Base-by-base conservation (phyloP, 257 asterid genomes). In the Nicotiana knightiana region DNA sequence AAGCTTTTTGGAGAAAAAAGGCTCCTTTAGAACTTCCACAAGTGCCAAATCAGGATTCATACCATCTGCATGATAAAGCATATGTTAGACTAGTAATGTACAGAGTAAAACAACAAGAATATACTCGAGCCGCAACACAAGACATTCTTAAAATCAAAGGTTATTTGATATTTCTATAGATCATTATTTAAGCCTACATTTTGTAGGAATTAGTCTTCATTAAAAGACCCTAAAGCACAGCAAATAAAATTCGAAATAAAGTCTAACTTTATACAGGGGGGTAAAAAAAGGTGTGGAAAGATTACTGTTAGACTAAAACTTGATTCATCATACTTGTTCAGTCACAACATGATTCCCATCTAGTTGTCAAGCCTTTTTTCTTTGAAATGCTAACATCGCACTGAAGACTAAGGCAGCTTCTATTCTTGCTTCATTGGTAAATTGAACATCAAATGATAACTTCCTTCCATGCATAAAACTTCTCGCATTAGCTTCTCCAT, bases 1-100 rank as follows among this genome's bases (percentile, higher is more conserved):
- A 82, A 96, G 88, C 91, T 96, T 96, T 88, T 87, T 91, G 65
- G 99, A 94, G 82, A 96, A 93, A 85, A 87, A 87, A 11, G 98
- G 98, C 91, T 89, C 98, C 87, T 88, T 84, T 90, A 93, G 86
- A 80, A 83, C 91, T 81, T 90, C 93, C 80, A 88, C 83, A 80
- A 77, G n/a, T 77, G 97, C 86, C 90, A 93, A 86, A 90, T 93
- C 91, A 79, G 88, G 86, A 88, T 64, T 90, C 83, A 17, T 82
- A 61, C 88, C 93, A 88, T 91, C 99, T 94, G 93, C 85, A 84
- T 35, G 84, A 80, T 83, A 53, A 65, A 46, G 79, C 61, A 85
- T 67, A 64, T 82, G 77, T 33, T 83, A 81, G 24, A 83, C n/a
- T 82, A 62, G 48, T 32, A 81, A 32, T 53, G 18, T 11, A 53